phyloP scores from a whole-genome alignment of 441 rosid species.

The Bruguiera hainesii region DNA sequence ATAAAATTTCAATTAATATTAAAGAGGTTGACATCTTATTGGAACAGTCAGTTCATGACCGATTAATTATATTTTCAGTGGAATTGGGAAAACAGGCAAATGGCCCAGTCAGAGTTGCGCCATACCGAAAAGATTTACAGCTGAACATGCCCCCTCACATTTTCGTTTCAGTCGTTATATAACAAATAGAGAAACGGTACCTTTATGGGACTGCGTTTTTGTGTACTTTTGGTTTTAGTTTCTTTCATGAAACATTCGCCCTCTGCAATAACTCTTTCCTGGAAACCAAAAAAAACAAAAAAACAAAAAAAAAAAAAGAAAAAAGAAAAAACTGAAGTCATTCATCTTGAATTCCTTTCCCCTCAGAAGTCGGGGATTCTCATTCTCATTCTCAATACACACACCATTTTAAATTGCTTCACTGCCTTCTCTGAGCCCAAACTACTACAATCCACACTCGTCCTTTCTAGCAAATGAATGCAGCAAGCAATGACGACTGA shows the following conservation, averaged over 20 bases:
- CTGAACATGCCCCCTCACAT: too few species aligned
- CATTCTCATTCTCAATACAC: background rate
- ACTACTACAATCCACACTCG: background rate
- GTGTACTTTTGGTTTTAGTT: background rate
- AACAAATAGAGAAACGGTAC: background rate
- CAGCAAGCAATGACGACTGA: too few species aligned
- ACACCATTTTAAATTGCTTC: background rate
- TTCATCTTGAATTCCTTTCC: conserved; percentile 8
- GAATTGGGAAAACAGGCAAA: too few species aligned
- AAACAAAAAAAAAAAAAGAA: too few species aligned
- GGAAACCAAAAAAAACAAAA: too few species aligned
- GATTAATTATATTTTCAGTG: too few species aligned
- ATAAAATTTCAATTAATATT: too few species aligned
- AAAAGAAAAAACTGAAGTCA: background rate
- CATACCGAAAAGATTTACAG: too few species aligned
- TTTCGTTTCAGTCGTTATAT: too few species aligned
- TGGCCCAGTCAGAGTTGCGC: too few species aligned
- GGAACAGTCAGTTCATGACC: too few species aligned
- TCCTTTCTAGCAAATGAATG: conserved; percentile 2
- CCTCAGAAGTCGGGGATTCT: background rate
- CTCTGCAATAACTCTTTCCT: background rate
- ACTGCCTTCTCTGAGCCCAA: background rate
- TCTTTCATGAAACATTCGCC: conserved; percentile 21
- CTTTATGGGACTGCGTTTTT: background rate
- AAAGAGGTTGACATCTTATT: too few species aligned